Evolutionary conservation across 345 rosid species (phyloP).

Genomic region (Brassica cretica): DNA sequence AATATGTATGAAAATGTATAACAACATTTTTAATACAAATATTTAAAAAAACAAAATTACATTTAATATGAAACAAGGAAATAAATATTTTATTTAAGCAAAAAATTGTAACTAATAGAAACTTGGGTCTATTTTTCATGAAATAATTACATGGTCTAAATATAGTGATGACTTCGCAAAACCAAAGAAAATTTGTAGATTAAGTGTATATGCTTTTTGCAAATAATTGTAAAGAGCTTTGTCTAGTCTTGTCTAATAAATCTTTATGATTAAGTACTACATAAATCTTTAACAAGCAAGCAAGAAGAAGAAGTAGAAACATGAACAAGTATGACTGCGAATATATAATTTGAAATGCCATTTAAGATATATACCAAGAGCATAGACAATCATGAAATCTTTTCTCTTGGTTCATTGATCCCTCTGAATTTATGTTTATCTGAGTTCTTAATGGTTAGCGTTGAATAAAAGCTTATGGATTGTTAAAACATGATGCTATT

Average conservation of each 20-base stretch:
- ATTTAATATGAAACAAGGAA: neutral
- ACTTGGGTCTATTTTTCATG: neutral
- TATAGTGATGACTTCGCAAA: too few relatives aligned
- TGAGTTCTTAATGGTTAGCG: neutral
- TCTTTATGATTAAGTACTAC: neutral
- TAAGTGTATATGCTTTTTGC: too few relatives aligned
- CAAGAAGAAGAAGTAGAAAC: neutral
- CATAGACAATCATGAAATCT: neutral
- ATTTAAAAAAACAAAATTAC: too few relatives aligned
- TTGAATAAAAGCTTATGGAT: too few relatives aligned
- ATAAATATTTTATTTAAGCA: neutral
- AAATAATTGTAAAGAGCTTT: neutral
- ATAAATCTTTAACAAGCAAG: neutral
- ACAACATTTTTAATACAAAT: neutral
- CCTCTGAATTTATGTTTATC: too few relatives aligned
- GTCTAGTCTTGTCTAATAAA: neutral
- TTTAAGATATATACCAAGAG: neutral
- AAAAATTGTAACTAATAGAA: neutral
- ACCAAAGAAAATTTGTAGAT: too few relatives aligned
- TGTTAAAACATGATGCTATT: neutral
- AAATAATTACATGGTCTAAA: too few relatives aligned
- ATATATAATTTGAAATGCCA: neutral
- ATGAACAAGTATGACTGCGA: neutral
- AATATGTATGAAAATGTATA: neutral
- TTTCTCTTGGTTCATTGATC: neutral